A percentile compares a stretch with the other conserved stretches of the same genome.
These are phyloP conservation scores for Abelmoschus esculentus DNA, from an alignment of 345 rosid genomes.

Conservation along the genomic window DNA sequence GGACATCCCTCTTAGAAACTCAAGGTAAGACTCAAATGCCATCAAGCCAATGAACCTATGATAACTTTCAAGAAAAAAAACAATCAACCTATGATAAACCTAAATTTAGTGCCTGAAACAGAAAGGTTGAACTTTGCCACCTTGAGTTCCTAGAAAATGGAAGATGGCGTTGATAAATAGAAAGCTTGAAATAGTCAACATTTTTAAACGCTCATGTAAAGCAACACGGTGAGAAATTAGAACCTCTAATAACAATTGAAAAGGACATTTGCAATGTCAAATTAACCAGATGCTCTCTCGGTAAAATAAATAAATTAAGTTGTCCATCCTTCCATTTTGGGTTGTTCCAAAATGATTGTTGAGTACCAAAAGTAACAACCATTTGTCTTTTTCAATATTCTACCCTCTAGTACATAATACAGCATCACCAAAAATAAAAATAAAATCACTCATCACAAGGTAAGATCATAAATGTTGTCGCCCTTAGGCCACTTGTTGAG, in stretches of 20 bases:
- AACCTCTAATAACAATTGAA: slow-evolving; percentile 7
- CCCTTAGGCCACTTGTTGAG: not conserved
- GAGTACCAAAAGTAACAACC: not conserved
- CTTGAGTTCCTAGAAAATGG: not conserved
- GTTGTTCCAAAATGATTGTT: slow-evolving; percentile 1
- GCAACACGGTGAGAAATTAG: not conserved
- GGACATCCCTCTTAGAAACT: not conserved
- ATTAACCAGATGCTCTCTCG: not conserved
- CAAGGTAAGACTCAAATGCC: slow-evolving; percentile 2
- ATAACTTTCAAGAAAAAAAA: no score
- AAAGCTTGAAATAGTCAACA: not conserved
- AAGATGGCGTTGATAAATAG: no score
- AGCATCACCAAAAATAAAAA: not conserved
- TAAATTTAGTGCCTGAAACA: not conserved
- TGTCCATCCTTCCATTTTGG: not conserved
- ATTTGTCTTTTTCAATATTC: not conserved
- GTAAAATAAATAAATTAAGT: slow-evolving; percentile 2
- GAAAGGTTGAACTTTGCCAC: not conserved
- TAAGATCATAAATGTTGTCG: not conserved
- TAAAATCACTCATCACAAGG: not conserved
- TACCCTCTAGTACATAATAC: not conserved
- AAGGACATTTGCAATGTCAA: not conserved
- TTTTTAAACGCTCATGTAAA: not conserved
- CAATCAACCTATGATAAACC: not conserved
- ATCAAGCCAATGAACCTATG: slow-evolving; percentile 1